phyloP scores from a whole-genome alignment of 1,284 basidiomycete species.

The Singerocomus inundabilis region DNA sequence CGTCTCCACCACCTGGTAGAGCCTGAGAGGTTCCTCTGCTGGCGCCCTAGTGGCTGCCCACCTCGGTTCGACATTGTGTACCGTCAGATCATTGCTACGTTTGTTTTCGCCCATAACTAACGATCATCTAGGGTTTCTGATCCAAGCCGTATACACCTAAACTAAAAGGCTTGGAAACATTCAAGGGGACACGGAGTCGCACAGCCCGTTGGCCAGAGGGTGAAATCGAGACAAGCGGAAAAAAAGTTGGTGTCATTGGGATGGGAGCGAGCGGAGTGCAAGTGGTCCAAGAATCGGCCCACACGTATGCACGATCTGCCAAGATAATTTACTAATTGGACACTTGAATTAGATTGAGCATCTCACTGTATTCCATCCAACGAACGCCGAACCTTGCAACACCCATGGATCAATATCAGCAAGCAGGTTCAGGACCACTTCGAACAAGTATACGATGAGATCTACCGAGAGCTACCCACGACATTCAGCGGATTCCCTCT shows the following conservation, averaged over 20 bases:
- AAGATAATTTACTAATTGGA: not conserved
- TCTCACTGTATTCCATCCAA: slow-evolving; percentile 21
- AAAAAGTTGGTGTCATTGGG: slow-evolving; percentile 20
- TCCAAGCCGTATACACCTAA: slow-evolving; percentile 18
- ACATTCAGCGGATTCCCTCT: not conserved
- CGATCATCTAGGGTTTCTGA: slow-evolving; percentile 2
- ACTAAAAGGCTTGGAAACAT: slow-evolving; percentile 12
- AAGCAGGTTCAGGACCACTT: slow-evolving; percentile 13
- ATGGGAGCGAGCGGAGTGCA: slow-evolving; percentile 22
- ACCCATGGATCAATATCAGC: slow-evolving; percentile 16
- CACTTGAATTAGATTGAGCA: slow-evolving; percentile 6
- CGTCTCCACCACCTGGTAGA: no score
- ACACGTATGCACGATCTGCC: slow-evolving; percentile 5
- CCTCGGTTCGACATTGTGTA: no score
- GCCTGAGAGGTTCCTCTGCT: no score
- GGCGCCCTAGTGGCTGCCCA: no score
- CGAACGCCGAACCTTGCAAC: slow-evolving; percentile 17
- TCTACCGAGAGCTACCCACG: slow-evolving; percentile 2
- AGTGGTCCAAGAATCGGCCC: slow-evolving; percentile 14
- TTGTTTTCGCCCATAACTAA: not conserved
- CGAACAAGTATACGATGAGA: slow-evolving; percentile 10
- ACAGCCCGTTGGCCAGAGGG: slow-evolving; percentile 17
- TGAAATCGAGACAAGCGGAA: slow-evolving; percentile 16
- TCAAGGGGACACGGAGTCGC: slow-evolving; percentile 10
- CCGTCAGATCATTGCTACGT: not conserved